phyloP scores from a whole-genome alignment of 148 eudicot species.

The Linanthus parryae region DNA sequence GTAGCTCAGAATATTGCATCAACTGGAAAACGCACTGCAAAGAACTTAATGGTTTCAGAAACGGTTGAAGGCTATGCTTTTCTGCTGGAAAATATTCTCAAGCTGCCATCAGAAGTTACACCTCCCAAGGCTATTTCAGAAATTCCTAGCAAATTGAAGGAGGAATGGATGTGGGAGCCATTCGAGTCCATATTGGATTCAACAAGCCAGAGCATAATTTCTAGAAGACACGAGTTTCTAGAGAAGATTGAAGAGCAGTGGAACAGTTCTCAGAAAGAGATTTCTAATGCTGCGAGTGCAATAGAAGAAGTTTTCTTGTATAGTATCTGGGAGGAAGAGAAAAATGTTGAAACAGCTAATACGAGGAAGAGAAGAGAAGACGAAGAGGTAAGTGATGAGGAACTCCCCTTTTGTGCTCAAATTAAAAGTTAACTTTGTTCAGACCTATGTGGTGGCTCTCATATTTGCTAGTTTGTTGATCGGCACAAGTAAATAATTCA shows the following conservation, averaged over 20 bases:
- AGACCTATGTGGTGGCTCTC: too few relatives aligned
- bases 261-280: slow-evolving; percentile 24
- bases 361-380: slow-evolving; percentile 71
- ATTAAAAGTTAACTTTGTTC: too few relatives aligned
- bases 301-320: slow-evolving; percentile 44
- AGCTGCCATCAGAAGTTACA: slow-evolving; percentile 76
- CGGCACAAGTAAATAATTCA: too few relatives aligned
- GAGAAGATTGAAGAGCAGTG: slow-evolving; percentile 42
- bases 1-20: slow-evolving; percentile 61
- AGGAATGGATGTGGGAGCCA: slow-evolving; percentile 64
- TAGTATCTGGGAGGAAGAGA: slow-evolving; percentile 78
- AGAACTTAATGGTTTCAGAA: slow-evolving; percentile 64
- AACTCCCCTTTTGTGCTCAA: too few relatives aligned
- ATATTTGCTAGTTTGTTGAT: too few relatives aligned
- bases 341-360: slow-evolving; percentile 29
- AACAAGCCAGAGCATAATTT: slow-evolving; percentile 24
- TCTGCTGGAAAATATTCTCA: slow-evolving; percentile 51
- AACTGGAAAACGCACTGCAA: slow-evolving; percentile 55
- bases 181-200: slow-evolving; percentile 37
- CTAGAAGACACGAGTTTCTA: slow-evolving; percentile 26
- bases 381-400: slow-evolving; percentile 49
- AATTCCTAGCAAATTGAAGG: slow-evolving; percentile 47
- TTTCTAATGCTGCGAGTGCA: slow-evolving; percentile 17
- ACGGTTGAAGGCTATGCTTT: slow-evolving; percentile 68
- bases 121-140: slow-evolving; percentile 40